Conservation (phyloP, 1,284 basidiomycete genomes). For the Stygiomarasmius scandens region DNA sequence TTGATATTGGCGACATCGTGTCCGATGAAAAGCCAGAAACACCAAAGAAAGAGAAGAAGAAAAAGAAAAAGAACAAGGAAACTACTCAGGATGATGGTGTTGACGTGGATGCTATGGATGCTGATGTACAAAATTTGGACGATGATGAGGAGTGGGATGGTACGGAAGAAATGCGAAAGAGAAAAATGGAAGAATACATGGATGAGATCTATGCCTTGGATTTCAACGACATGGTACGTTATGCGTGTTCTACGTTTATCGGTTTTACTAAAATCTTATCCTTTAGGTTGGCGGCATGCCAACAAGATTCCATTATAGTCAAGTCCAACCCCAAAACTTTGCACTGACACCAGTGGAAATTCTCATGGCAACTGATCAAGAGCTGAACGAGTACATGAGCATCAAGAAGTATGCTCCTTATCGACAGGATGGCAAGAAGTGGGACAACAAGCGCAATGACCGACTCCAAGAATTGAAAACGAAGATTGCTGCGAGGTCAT, state of each 20-base stretch:
- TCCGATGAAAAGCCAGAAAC: slow-evolving; percentile 39
- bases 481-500: slow-evolving; percentile 46
- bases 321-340: slow-evolving; percentile 69
- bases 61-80: slow-evolving; percentile 51
- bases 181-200: slow-evolving; percentile 84
- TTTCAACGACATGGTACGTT: slow-evolving; percentile 91
- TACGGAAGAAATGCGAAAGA: slow-evolving; percentile 84
- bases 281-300: slow-evolving; percentile 83
- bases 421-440: slow-evolving; percentile 57
- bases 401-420: slow-evolving; percentile 94
- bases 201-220: slow-evolving; percentile 89
- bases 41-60: slow-evolving; percentile 46
- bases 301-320: slow-evolving; percentile 92
- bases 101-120: slow-evolving; percentile 76
- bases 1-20: slow-evolving; percentile 71
- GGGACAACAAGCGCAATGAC: slow-evolving; percentile 67
- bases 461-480: slow-evolving; percentile 77
- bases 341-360: slow-evolving; percentile 88
- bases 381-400: slow-evolving; percentile 89
- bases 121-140: slow-evolving; percentile 49
- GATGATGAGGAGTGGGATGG: slow-evolving; percentile 78
- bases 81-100: slow-evolving; percentile 47
- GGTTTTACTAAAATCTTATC: slow-evolving; percentile 7
- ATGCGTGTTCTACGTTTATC: slow-evolving; percentile 6
- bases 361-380: slow-evolving; percentile 88